These are phyloP conservation scores for Nemania abortiva DNA, from an alignment of 2,329 filamentous ascomycete species.

Conservation along the genomic window DNA sequence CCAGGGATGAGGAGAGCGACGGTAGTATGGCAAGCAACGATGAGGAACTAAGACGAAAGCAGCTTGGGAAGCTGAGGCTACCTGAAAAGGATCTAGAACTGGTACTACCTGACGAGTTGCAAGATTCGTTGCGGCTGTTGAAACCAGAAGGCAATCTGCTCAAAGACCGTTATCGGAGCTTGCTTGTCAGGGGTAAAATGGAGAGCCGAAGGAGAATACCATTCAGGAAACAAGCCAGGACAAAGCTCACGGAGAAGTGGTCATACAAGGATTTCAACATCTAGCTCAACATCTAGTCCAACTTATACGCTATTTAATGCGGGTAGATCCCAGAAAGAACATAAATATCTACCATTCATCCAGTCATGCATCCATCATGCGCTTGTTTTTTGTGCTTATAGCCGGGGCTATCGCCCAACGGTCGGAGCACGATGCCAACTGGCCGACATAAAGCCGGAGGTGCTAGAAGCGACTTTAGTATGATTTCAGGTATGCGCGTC, in stretches of 20 bases:
- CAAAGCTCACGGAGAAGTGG: conserved; percentile 94
- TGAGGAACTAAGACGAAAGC: conserved; percentile 74
- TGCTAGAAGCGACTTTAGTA: conserved; percentile 2
- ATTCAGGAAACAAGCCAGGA: conserved; percentile 85
- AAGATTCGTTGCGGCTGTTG: conserved; percentile 82
- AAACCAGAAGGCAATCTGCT: conserved; percentile 97
- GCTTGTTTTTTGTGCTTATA: conserved; percentile 2
- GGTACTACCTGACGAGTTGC: conserved; percentile 83
- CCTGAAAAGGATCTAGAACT: conserved; percentile 86
- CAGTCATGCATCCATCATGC: not conserved
- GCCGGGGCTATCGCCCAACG: not conserved
- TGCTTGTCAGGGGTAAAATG: conserved; percentile 89
- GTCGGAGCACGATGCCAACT: conserved; percentile 6
- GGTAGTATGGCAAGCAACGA: conserved; percentile 66
- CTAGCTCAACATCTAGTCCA: conserved; percentile 30
- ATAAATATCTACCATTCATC: not conserved
- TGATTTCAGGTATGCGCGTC: not conserved
- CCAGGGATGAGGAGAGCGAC: conserved; percentile 60
- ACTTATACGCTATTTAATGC: not conserved
- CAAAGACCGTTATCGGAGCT: conserved; percentile 89
- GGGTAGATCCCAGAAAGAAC: not conserved
- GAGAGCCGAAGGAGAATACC: conserved; percentile 83
- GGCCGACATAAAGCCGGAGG: conserved; percentile 28
- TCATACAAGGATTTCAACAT: conserved; percentile 92
- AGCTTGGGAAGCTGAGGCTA: conserved; percentile 78